Base-by-base conservation (phyloP, 139 green algal species). In the Eudorina sp. region DNA sequence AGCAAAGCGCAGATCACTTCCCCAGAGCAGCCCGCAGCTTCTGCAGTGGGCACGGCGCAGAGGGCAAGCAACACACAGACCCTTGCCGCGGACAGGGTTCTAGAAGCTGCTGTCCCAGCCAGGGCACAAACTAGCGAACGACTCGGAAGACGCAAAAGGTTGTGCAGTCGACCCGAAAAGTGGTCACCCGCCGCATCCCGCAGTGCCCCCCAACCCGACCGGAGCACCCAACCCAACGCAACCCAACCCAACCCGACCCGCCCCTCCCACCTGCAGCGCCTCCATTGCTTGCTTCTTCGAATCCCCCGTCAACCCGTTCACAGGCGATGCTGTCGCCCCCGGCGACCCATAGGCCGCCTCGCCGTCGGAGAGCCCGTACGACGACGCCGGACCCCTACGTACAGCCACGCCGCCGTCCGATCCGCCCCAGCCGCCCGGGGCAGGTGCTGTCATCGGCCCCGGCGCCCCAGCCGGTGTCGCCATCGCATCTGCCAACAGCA, bases 401-500 rank as follows among this genome's bases (percentile, higher is more conserved):
- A n/a, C n/a, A 25, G 51, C 51, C 51, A 58, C 51, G 51, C 51
- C 51, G 66, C 66, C 66, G 66, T 18, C 3, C 23, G 66, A n/a
- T n/a, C 31, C 29, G 60, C n/a, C 27, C 41, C 46, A 66, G 46
- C 73, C 43, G 46, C 43, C 74, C 5, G 46, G 23, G 46, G 29
- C 3, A 18, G 31, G 29, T 5, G 18, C 11, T n/a, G 70, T 41
- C 23, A 53, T 7, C 9, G 36, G 34, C 19, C 21, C 70, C 41
- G 23, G 23, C 4, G 48, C 27, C 46, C 36, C 68, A 1, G 5
- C 36, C 23, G 78, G 78, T 25, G 78, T 85, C 27, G 31, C 58
- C 55, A 85, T 85, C 0, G 58, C 78, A 21, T 74, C 78, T 29
- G 23, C 38, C 40, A 85, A 41, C 31, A 84, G 77, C 77, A 51